Conservation (phyloP, 192 early-diverging fungal species). For the Chytriomyces sp. region DNA sequence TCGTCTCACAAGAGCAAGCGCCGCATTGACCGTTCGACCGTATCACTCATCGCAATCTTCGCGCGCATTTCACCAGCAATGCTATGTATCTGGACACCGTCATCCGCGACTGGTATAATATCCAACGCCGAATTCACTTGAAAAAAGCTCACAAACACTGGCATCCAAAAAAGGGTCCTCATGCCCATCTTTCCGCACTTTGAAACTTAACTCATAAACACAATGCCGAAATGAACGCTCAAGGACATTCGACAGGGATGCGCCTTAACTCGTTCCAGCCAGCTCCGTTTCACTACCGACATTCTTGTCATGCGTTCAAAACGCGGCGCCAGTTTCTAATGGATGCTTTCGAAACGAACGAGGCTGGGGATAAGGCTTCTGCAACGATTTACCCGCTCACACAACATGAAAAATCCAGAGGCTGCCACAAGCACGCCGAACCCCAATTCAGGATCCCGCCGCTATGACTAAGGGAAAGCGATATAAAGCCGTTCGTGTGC, state of each 20-base stretch:
- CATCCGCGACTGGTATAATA: slow-evolving; percentile 44
- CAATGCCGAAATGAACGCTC: slow-evolving; percentile 76
- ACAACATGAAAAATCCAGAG: slow-evolving; percentile 87
- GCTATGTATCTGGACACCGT: slow-evolving; percentile 57
- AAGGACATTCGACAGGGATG: slow-evolving; percentile 76
- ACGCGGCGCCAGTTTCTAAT: slow-evolving; percentile 58
- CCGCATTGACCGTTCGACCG: neutral
- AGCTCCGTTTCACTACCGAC: slow-evolving; percentile 60
- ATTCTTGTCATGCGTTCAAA: slow-evolving; percentile 75
- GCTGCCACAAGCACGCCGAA: slow-evolving; percentile 66
- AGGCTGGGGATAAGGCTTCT: neutral
- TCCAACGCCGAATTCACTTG: neutral
- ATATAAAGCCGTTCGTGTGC: neutral
- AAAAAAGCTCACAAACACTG: neutral
- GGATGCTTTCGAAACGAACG: slow-evolving; percentile 77
- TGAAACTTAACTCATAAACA: slow-evolving; percentile 85
- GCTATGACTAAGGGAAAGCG: slow-evolving; percentile 73
- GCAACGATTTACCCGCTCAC: no score
- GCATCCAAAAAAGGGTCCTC: slow-evolving; percentile 76
- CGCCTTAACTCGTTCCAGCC: neutral
- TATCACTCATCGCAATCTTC: neutral
- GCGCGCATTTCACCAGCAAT: slow-evolving; percentile 29
- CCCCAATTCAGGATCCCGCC: slow-evolving; percentile 88
- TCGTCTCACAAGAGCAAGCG: slow-evolving; percentile 23
- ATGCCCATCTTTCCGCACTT: slow-evolving; percentile 95